Evolutionary conservation across 352 stramenopile genomes (phyloP), one percentile per base, ranked within the genome.

Genomic region (Peronospora farinosa): DNA sequence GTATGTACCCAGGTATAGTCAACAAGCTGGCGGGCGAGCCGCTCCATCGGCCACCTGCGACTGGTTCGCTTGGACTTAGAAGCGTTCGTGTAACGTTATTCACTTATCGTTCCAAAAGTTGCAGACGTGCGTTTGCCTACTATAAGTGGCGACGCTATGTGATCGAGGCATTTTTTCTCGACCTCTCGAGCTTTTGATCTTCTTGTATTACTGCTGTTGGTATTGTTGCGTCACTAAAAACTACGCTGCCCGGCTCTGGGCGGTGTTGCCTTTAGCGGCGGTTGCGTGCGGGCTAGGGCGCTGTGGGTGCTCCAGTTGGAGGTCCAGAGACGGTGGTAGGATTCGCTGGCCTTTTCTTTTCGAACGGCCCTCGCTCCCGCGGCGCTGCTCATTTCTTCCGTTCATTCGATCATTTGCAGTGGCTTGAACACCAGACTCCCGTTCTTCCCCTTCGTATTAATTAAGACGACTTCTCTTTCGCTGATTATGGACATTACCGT

Each of bases 401-500:
- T 43, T 68, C 61, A 70, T 70, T 70, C 57, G 57, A 50, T 57
- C 61, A 70, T 70, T 70, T 70, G 57, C 57, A 7, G 69, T 35
- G 45, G 54, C 31, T 21, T 41, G 12, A 44, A 62, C 57, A 50
- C 66, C 25, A 21, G 25, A 43, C 28, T 23, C 31, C 40, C 9
- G 10, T 5, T 8, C 31, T n/a, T 16, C 31, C 41, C 41, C 30
- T 27, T 5, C 27, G 21, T 21, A 2, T 32, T 30, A 19, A 12
- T n/a, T 37, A 1, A 11, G 12, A 8, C 10, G 12, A 37, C 31
- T n/a, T 7, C 1, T 37, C 12, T 35, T 36, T 23, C n/a, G 2
- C 8, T 9, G 35, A 42, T 17, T 43, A 88, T 88, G 78, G 78
- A 88, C 53, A 88, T 88, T 43, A 88, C 78, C 1, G 77, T 88